Percentiles rank a stretch among this genome's conserved stretches.
phyloP scores from a whole-genome alignment of 2,329 filamentous ascomycete genomes.

The Epichloe glyceriae region DNA sequence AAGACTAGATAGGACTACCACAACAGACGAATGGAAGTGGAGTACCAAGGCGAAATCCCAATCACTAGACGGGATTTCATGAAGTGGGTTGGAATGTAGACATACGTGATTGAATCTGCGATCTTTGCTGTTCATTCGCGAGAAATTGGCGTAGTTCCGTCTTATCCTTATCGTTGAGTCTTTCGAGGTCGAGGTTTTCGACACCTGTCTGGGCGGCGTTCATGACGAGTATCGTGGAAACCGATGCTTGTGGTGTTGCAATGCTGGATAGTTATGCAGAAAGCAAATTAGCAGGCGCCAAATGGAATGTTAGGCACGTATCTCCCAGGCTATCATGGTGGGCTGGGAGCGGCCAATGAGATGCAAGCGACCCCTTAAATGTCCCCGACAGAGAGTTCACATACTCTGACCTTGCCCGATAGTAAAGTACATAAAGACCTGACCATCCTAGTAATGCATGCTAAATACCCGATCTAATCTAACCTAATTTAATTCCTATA shows the following conservation, averaged over 20 bases:
- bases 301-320: not conserved
- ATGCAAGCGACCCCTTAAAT: too few species aligned
- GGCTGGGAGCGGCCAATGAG: too few species aligned
- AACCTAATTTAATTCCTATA: too few species aligned
- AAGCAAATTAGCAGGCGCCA: not conserved
- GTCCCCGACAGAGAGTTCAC: too few species aligned
- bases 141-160: slow-evolving; percentile 79
- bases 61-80: too few species aligned
- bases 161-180: slow-evolving; percentile 72
- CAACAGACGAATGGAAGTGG: not conserved
- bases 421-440: too few species aligned
- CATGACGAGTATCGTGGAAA: slow-evolving; percentile 15
- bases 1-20: not conserved
- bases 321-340: too few species aligned
- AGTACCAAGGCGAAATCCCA: too few species aligned
- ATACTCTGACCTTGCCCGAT: too few species aligned
- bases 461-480: too few species aligned
- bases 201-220: slow-evolving; percentile 24
- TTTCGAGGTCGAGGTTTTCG: slow-evolving; percentile 51
- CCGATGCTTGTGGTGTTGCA: not conserved
- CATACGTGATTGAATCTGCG: slow-evolving; percentile 48
- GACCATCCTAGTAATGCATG: too few species aligned
- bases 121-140: slow-evolving; percentile 72
- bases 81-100: not conserved
- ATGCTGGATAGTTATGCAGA: too few species aligned